These are phyloP conservation scores for Nitzschia inconspicua DNA, from an alignment of 108 stramenopile genomes.

Conservation along the genomic window DNA sequence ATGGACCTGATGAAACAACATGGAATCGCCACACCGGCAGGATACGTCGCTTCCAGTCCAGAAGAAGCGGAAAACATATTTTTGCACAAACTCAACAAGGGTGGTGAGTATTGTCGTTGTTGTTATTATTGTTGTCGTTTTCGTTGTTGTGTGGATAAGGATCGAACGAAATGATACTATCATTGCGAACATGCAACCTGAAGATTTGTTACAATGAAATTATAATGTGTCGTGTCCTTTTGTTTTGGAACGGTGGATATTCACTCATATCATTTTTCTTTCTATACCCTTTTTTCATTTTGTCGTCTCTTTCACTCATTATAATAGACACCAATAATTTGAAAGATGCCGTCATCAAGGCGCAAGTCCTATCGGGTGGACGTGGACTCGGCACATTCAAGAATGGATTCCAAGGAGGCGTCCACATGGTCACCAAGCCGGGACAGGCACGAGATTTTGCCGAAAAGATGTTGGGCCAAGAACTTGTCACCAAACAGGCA, in stretches of 20 bases:
- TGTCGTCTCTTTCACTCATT: neutral
- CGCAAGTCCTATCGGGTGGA: constrained; percentile 72
- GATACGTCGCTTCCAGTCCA: constrained; percentile 58
- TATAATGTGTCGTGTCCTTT: neutral
- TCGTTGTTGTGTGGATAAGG: no score
- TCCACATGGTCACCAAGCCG: constrained; percentile 56
- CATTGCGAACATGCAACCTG: no score
- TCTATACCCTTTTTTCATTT: neutral
- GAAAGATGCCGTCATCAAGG: constrained; percentile 64
- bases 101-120: constrained; percentile 34
- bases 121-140: neutral
- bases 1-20: constrained; percentile 77
- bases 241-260: neutral
- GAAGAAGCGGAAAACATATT: constrained; percentile 75
- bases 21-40: constrained; percentile 60
- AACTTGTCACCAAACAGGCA: constrained; percentile 77
- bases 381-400: constrained; percentile 60
- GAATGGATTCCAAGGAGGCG: constrained; percentile 71
- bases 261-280: neutral
- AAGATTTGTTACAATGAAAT: neutral
- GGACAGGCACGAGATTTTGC: constrained; percentile 41
- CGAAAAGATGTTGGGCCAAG: constrained; percentile 54
- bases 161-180: no score
- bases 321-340: neutral
- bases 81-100: constrained; percentile 46